phyloP scores from a whole-genome alignment of 805 yeast genomes.

The Teunomyces aglyptinius region DNA sequence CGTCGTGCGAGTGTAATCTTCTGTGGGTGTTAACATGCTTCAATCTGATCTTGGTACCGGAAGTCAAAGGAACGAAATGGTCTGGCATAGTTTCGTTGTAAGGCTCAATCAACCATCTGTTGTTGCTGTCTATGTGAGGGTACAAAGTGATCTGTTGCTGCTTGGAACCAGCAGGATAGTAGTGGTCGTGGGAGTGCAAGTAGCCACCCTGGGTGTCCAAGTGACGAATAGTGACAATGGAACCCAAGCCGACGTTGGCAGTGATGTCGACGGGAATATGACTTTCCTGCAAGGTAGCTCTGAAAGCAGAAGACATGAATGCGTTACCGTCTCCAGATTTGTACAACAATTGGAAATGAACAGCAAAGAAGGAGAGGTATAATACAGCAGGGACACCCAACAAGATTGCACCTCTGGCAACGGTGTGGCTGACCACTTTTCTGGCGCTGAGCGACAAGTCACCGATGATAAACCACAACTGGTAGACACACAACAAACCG shows the following conservation, averaged over 20 bases:
- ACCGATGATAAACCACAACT: slow-evolving; percentile 71
- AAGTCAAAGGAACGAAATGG: slow-evolving; percentile 58
- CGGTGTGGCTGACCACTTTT: slow-evolving; percentile 46
- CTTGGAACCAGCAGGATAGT: slow-evolving; percentile 74
- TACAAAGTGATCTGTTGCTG: slow-evolving; percentile 82
- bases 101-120: slow-evolving; percentile 69
- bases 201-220: slow-evolving; percentile 73
- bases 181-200: slow-evolving; percentile 73
- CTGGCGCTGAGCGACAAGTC: slow-evolving; percentile 54
- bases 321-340: slow-evolving; percentile 72
- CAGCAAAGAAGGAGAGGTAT: slow-evolving; percentile 56
- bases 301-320: slow-evolving; percentile 71
- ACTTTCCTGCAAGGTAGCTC: slow-evolving; percentile 60
- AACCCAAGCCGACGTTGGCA: slow-evolving; percentile 73
- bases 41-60: slow-evolving; percentile 72
- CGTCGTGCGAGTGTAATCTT: slow-evolving; percentile 81
- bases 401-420: slow-evolving; percentile 50
- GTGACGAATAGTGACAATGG: slow-evolving; percentile 66
- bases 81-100: slow-evolving; percentile 57
- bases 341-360: slow-evolving; percentile 58
- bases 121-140: slow-evolving; percentile 74
- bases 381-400: slow-evolving; percentile 58
- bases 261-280: slow-evolving; percentile 55
- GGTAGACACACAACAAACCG: slow-evolving; percentile 58
- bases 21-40: slow-evolving; percentile 55